A percentile compares a stretch with the other conserved stretches of the same genome.
These are phyloP conservation scores for Leccinum fallax DNA, from an alignment of 1,284 basidiomycete species.

Conservation along the genomic window DNA sequence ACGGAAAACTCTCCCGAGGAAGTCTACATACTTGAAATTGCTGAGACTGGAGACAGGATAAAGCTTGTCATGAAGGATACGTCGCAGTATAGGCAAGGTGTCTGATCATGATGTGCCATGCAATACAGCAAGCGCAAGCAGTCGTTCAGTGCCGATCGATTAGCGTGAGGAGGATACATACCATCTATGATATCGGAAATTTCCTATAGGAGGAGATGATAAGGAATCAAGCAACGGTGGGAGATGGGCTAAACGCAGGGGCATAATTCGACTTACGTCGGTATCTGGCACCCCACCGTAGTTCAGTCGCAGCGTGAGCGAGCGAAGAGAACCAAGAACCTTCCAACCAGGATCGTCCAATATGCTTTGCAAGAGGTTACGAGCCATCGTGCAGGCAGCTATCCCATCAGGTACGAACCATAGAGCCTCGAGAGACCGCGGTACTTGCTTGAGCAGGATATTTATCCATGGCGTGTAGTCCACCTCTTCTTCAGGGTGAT, in stretches of 20 bases:
- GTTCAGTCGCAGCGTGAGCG: not conserved
- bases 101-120: not conserved
- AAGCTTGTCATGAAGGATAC: not conserved
- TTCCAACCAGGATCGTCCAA: not conserved
- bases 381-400: not conserved
- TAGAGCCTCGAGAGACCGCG: not conserved
- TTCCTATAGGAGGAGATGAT: not conserved
- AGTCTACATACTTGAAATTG: not conserved
- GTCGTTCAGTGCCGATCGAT: not conserved
- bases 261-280: not conserved
- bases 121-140: not conserved
- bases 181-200: not conserved
- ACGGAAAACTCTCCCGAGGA: not conserved
- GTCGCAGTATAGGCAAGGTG: not conserved
- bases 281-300: fast-evolving
- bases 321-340: not conserved
- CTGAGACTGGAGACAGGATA: not conserved
- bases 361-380: not conserved
- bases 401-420: not conserved
- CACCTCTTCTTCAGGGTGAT: not conserved
- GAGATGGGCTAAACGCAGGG: not conserved
- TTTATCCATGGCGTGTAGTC: not conserved
- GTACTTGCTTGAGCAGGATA: not conserved
- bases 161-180: not conserved
- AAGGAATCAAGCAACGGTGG: not conserved